A percentile compares a stretch with the other conserved stretches of the same genome.
Evolutionary conservation across 2,329 filamentous ascomycete genomes (phyloP).

Genomic region (Stemphylium lycopersici): DNA sequence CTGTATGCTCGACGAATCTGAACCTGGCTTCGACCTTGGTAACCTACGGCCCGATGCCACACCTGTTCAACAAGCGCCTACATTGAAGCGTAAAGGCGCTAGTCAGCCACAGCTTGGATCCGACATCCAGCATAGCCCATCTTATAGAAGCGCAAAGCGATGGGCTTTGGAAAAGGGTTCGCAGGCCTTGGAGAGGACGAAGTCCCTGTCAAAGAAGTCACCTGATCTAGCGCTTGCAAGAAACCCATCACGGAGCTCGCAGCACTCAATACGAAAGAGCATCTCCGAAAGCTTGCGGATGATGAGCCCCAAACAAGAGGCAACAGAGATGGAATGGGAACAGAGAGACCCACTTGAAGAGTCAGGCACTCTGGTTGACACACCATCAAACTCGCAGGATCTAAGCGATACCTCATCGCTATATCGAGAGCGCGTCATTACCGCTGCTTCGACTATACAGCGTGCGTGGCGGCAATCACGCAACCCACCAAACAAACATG

Average conservation of each 20-base stretch:
- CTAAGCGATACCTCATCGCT: constrained; percentile 30
- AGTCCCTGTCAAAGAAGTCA: constrained; percentile 39
- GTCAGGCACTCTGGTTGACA: constrained; percentile 34
- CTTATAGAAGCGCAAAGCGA: constrained; percentile 44
- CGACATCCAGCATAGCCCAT: constrained; percentile 39
- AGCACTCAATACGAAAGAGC: constrained; percentile 42
- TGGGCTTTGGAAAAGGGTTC: constrained; percentile 46
- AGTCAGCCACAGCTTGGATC: constrained; percentile 31
- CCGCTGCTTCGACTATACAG: constrained; percentile 45
- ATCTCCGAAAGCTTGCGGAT: constrained; percentile 40
- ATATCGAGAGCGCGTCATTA: constrained; percentile 32
- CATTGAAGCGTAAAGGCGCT: constrained; percentile 43
- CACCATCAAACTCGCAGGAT: constrained; percentile 39
- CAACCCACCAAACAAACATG: constrained; percentile 12
- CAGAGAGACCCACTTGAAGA: constrained; percentile 36
- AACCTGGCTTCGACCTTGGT: constrained; percentile 38
- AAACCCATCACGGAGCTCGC: constrained; percentile 40
- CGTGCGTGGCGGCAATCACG: constrained; percentile 44
- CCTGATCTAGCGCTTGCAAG: constrained; percentile 38
- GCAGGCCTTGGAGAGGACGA: constrained; percentile 43
- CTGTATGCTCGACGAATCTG: constrained; percentile 48
- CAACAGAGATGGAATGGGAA: constrained; percentile 38
- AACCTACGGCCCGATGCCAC: constrained; percentile 31
- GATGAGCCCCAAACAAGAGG: constrained; percentile 39
- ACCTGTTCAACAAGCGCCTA: constrained; percentile 27